A percentile compares a stretch with the other conserved stretches of the same genome.
These are phyloP conservation scores for Dryadomyces quercivorus DNA, from an alignment of 2,329 filamentous ascomycete species.

Conservation along the genomic window DNA sequence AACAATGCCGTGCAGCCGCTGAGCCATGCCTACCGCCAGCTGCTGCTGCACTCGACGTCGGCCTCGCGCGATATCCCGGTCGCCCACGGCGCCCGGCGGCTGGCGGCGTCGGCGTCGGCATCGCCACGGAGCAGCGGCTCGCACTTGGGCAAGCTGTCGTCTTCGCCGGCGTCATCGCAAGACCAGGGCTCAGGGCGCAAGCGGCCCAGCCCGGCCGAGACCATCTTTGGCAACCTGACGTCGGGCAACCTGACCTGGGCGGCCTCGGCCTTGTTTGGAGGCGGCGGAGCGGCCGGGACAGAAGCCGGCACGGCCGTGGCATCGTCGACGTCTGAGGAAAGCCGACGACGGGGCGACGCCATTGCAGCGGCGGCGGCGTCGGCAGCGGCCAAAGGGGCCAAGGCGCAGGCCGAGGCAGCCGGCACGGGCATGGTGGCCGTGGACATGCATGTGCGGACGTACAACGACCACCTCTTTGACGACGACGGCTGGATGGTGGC, in stretches of 20 bases:
- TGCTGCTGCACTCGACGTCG: conserved; percentile 2
- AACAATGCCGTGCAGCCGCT: conserved; percentile 2
- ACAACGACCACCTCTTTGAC: conserved; percentile 54
- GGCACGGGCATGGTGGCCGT: conserved; percentile 32
- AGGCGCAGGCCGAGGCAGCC: neutral
- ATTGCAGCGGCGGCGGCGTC: neutral
- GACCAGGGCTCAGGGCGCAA: conserved; percentile 25
- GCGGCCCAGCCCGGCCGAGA: conserved; percentile 49
- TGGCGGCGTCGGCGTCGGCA: conserved; percentile 4
- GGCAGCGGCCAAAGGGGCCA: neutral
- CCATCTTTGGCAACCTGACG: conserved; percentile 41
- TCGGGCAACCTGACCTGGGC: conserved; percentile 41
- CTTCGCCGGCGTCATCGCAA: conserved; percentile 26
- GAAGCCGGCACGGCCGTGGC: no score
- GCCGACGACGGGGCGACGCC: conserved; percentile 28
- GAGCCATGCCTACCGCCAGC: conserved; percentile 3
- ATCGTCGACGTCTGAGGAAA: neutral
- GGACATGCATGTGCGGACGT: conserved; percentile 39
- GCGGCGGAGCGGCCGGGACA: neutral
- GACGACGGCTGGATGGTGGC: conserved; percentile 53
- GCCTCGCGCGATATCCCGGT: conserved; percentile 1
- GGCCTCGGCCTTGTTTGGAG: conserved; percentile 27
- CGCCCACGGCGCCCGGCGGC: conserved; percentile 23
- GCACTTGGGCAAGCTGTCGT: conserved; percentile 3
- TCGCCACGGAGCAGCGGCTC: conserved; percentile 3